Evolutionary conservation across 2,329 filamentous ascomycete genomes (phyloP).

Genomic region (Sporothrix globosa): DNA sequence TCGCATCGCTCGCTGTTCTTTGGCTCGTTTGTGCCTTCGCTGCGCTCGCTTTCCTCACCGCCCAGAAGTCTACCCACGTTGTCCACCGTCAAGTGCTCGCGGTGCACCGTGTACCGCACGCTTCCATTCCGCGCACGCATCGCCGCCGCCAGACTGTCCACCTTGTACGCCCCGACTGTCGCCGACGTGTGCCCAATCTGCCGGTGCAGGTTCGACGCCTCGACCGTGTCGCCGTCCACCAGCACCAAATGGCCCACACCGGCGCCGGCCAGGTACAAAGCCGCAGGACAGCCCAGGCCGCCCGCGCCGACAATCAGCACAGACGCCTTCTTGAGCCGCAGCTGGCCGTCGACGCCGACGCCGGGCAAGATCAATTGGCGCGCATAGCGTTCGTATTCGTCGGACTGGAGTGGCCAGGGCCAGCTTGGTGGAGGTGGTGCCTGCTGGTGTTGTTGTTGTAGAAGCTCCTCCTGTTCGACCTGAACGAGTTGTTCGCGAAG

Average conservation of each 20-base stretch:
- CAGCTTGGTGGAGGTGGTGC: constrained; percentile 36
- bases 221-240: constrained; percentile 85
- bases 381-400: constrained; percentile 86
- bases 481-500: constrained; percentile 52
- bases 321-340: constrained; percentile 68
- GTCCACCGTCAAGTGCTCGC: constrained; percentile 66
- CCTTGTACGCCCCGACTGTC: constrained; percentile 75
- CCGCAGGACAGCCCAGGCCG: constrained; percentile 88
- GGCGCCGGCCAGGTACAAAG: constrained; percentile 87
- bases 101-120: constrained; percentile 65
- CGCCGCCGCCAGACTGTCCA: constrained; percentile 71
- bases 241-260: constrained; percentile 83
- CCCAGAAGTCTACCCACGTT: constrained; percentile 69
- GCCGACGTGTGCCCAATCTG: constrained; percentile 79
- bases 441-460: not conserved
- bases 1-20: not conserved
- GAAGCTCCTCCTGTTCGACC: constrained; percentile 43
- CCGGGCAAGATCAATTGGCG: constrained; percentile 87
- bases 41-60: not conserved
- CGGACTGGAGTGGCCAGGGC: constrained; percentile 69
- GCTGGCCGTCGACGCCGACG: constrained; percentile 77
- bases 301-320: constrained; percentile 86
- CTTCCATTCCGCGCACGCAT: constrained; percentile 70
- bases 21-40: not conserved
- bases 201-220: constrained; percentile 87